Evolutionary conservation across 768 basidiomycete genomes (phyloP).

Genomic region (Tephrocybe sp.): DNA sequence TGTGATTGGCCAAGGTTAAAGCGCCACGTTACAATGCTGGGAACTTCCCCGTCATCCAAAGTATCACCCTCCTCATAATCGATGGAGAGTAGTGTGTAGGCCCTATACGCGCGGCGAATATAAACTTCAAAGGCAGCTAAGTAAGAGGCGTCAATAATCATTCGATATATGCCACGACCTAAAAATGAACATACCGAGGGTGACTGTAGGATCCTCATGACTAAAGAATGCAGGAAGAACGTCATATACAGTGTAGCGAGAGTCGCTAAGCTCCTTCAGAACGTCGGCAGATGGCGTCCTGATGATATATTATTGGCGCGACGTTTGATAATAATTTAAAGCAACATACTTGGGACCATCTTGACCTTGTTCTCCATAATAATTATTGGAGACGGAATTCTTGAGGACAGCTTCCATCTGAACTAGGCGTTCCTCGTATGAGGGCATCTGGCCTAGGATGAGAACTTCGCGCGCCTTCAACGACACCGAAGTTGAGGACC

Average conservation of each 20-base stretch:
- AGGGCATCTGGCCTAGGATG: slow-evolving; percentile 94
- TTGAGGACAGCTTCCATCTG: slow-evolving; percentile 96
- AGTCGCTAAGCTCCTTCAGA: slow-evolving; percentile 91
- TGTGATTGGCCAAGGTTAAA: slow-evolving; percentile 92
- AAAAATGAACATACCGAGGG: slow-evolving; percentile 57
- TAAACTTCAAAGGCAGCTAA: slow-evolving; percentile 96
- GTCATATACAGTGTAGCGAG: slow-evolving; percentile 94
- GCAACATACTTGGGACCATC: slow-evolving; percentile 48
- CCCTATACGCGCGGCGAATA: slow-evolving; percentile 91
- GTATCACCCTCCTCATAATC: slow-evolving; percentile 94
- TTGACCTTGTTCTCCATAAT: slow-evolving; percentile 81
- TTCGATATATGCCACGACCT: neutral
- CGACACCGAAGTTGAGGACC: slow-evolving; percentile 87
- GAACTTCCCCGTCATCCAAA: slow-evolving; percentile 77
- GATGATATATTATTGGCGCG: slow-evolving; percentile 15
- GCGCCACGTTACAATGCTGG: slow-evolving; percentile 84
- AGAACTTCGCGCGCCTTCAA: slow-evolving; percentile 97
- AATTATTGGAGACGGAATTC: slow-evolving; percentile 79
- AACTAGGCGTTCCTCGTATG: slow-evolving; percentile 87
- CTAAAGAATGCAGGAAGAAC: slow-evolving; percentile 96
- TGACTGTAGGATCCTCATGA: slow-evolving; percentile 79
- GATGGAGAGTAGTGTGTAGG: slow-evolving; percentile 85
- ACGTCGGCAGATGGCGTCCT: slow-evolving; percentile 85
- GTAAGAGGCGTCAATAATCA: neutral
- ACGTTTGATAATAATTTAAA: neutral